phyloP scores from a whole-genome alignment of 768 basidiomycete genomes.

The Hirschioporus abietinus region DNA sequence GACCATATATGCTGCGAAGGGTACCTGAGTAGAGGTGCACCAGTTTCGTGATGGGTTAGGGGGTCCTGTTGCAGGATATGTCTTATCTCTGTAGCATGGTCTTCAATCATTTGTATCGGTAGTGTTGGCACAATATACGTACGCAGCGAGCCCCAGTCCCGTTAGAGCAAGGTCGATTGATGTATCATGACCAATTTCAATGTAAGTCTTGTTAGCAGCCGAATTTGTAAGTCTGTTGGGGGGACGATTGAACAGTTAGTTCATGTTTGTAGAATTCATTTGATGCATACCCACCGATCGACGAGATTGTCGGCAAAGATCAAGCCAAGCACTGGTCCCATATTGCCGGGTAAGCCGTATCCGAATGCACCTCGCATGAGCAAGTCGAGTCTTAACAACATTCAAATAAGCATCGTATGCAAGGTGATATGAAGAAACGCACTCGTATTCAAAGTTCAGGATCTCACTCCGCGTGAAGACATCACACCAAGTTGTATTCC shows the following conservation, averaged over 20 bases:
- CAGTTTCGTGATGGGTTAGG: conserved; percentile 26
- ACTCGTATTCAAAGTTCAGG: conserved; percentile 29
- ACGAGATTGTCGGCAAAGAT: conserved; percentile 35
- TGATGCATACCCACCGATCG: conserved; percentile 24
- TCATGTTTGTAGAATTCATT: no score
- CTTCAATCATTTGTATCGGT: no score
- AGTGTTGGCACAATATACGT: conserved; percentile 6
- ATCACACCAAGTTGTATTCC: conserved; percentile 35
- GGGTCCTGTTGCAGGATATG: conserved; percentile 19
- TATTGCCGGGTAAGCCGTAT: conserved; percentile 26
- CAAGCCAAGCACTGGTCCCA: conserved; percentile 32
- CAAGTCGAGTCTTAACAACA: conserved; percentile 37
- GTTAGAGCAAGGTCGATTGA: conserved; percentile 34
- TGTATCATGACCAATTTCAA: conserved; percentile 40
- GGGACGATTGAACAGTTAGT: neutral
- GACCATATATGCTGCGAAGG: conserved; percentile 39
- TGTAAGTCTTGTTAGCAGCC: conserved; percentile 30
- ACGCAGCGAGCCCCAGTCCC: conserved; percentile 34
- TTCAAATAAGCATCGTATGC: neutral
- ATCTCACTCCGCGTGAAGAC: conserved; percentile 32
- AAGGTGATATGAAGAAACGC: neutral
- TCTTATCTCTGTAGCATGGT: neutral
- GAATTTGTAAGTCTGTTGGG: conserved; percentile 28
- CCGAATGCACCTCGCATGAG: conserved; percentile 34
- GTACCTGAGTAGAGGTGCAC: conserved; percentile 34